Base-by-base conservation (phyloP, 23 red algal species). In the Cyanidiococcus yangmingshanensis region DNA sequence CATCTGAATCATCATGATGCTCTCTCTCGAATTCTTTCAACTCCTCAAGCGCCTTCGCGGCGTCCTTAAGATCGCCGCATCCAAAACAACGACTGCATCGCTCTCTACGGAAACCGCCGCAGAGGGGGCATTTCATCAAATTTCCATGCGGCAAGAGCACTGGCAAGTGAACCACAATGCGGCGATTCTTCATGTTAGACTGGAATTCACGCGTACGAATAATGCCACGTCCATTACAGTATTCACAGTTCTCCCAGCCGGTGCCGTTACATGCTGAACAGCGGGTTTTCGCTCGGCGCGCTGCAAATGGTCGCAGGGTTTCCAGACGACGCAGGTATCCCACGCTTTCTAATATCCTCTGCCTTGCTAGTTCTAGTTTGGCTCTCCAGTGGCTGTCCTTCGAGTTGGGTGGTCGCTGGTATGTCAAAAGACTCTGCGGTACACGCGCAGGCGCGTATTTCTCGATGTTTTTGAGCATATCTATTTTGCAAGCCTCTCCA, bases 231-330 rank as follows among this genome's bases (percentile, higher is more conserved):
- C 78, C 78, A 17, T 32, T 38, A 41, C 78, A 81, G 68, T 81
- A 81, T 57, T 81, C 78, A 81, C 78, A 81, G 39, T 21, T 81
- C 78, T 71, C 68, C 78, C 59, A 71, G n/a, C 78, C 78, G 68
- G 51, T 59, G 32, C 78, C 78, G 16, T 81, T 71, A 57, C 78
- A 81, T 67, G 59, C 34, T 1, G 68, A 34, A 81, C 2, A 81
- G n/a, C 38, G 17, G 50, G 39, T 39, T 31, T 40, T 29, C 39
- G 24, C 59, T 59, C 2, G 36, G 68, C 2, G 24, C 38, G 18
- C 68, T 26, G 1, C 63, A 16, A 81, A 71, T 3, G 63, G 7
- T 35, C 27, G 63, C 27, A 17, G 3, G 16, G n/a, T 71, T 35
- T 71, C 27, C 63, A 30, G 63, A 27, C 3, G 7, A 3, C 12